Base-by-base conservation (phyloP, 2,329 filamentous ascomycete species). In the Phaeophleospora eucalypticola region DNA sequence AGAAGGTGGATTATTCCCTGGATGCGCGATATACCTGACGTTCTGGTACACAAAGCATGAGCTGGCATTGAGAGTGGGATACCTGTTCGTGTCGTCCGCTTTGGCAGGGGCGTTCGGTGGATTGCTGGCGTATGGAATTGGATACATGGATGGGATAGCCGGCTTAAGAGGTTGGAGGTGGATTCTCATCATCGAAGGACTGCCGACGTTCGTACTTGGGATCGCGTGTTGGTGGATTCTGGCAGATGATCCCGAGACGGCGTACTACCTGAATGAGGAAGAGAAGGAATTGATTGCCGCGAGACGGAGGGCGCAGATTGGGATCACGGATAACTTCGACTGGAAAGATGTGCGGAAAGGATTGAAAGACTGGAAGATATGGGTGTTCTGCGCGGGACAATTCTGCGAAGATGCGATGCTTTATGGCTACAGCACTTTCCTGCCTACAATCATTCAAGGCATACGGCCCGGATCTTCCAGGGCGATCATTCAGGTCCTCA, bases 371-470 rank as follows among this genome's bases (percentile, higher is more conserved):
- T 89, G 84, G 84, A 89, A 86, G 63, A 79, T 87, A 18, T 88
- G 82, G 75, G 68, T 76, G 1, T 89, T 89, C 62, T 83, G 77
- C 53, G 65, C 81, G 32, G 84, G 74, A 4, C 84, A 88, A 63
- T 89, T 89, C 60, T 84, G 85, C 18, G 76, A 78, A 14, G 84
- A 89, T 59, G 87, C 83, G 1, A 86, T 89, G 80, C 73, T 90
- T 0, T 90, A 90, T 59, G 84, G 86, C 3, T 89, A 82, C 65
- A 84, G 81, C 41, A 89, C 84, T 0, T 90, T 90, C 61, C 68
- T 91, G 36, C 87, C 87, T 0, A 89, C 85, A 3, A 90, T 91
- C 54, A 88, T 91, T 64, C 73, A 79, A 35, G 81, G 77, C 3
- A 78, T 90, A 42, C 83, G 84, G 2, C 68, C 70, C 1, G 63